Percentiles rank a stretch among this genome's conserved stretches.
phyloP scores from a whole-genome alignment of 2,329 filamentous ascomycete genomes.

The Stemphylium beticola region DNA sequence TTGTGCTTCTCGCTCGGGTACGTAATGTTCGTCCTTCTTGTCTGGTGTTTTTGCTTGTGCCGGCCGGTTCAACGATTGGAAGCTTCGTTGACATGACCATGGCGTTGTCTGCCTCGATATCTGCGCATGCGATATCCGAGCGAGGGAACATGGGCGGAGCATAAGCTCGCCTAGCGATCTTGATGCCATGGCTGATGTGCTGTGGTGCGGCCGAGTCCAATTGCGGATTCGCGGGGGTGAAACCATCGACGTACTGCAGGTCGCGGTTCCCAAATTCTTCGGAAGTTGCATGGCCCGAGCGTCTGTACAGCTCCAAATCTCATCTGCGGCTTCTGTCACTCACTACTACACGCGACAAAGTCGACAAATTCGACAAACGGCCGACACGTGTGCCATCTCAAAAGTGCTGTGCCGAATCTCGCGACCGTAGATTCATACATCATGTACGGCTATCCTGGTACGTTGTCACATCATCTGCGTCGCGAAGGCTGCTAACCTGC shows the following conservation, averaged over 20 bases:
- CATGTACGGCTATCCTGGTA: constrained; percentile 49
- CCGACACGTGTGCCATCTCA: background rate
- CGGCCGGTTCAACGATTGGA: constrained; percentile 9
- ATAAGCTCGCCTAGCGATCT: constrained; percentile 41
- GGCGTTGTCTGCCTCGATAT: constrained; percentile 14
- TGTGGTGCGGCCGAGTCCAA: constrained; percentile 1
- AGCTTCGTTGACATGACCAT: constrained; percentile 23
- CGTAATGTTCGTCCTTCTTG: constrained; percentile 6
- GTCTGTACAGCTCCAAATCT: constrained; percentile 15
- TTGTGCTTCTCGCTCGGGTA: background rate
- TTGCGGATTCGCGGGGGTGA: constrained; percentile 7
- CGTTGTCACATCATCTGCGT: constrained; percentile 2
- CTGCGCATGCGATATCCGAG: constrained; percentile 24
- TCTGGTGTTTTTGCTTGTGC: constrained; percentile 20
- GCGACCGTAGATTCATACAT: constrained; percentile 6
- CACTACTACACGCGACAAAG: constrained; percentile 15
- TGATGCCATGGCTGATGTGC: constrained; percentile 32
- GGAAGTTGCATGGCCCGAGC: constrained; percentile 24
- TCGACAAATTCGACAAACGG: background rate
- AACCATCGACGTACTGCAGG: constrained; percentile 9
- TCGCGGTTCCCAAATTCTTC: constrained; percentile 34
- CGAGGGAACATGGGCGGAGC: constrained; percentile 38
- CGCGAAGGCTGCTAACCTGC: constrained; percentile 25
- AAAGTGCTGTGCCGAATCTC: background rate
- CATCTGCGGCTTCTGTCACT: constrained; percentile 14